Conservation (phyloP, 331 rosid species). For the Stylosanthes scabra region DNA sequence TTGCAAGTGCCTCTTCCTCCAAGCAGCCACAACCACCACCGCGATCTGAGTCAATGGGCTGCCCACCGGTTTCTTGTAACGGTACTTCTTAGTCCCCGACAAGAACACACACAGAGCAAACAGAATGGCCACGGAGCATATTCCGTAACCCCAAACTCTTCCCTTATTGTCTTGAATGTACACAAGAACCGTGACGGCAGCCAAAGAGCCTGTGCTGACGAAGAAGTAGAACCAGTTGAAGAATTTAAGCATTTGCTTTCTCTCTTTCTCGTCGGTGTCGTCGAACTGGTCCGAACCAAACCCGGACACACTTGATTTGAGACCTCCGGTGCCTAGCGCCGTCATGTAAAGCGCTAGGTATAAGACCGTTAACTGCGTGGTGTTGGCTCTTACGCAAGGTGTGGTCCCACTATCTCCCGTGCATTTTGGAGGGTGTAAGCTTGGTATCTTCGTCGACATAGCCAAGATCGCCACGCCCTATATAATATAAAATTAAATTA, state of each 20-base stretch:
- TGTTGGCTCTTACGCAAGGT: conserved; percentile 60
- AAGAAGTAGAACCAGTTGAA: conserved; percentile 95
- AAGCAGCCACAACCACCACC: conserved; percentile 67
- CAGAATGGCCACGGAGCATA: conserved; percentile 69
- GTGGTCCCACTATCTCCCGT: background rate
- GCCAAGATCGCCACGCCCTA: conserved; percentile 87
- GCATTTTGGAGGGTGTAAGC: conserved; percentile 84
- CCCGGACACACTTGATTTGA: conserved; percentile 88
- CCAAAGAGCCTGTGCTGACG: conserved; percentile 78
- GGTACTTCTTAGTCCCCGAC: conserved; percentile 72
- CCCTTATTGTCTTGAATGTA: conserved; percentile 83
- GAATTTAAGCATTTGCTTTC: conserved; percentile 62
- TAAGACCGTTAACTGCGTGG: conserved; percentile 59
- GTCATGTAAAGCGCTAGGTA: conserved; percentile 78
- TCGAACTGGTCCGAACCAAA: conserved; percentile 91
- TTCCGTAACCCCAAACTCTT: conserved; percentile 86
- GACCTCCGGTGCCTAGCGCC: conserved; percentile 88
- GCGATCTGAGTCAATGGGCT: conserved; percentile 93
- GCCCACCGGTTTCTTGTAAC: conserved; percentile 77
- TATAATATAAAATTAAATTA: background rate
- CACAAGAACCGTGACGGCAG: conserved; percentile 75
- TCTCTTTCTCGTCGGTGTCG: conserved; percentile 60
- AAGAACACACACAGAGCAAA: conserved; percentile 60
- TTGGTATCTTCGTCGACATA: conserved; percentile 70
- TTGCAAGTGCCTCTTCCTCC: conserved; percentile 61